phyloP scores from a whole-genome alignment of 1,284 basidiomycete species.

The Ustilago tritici region DNA sequence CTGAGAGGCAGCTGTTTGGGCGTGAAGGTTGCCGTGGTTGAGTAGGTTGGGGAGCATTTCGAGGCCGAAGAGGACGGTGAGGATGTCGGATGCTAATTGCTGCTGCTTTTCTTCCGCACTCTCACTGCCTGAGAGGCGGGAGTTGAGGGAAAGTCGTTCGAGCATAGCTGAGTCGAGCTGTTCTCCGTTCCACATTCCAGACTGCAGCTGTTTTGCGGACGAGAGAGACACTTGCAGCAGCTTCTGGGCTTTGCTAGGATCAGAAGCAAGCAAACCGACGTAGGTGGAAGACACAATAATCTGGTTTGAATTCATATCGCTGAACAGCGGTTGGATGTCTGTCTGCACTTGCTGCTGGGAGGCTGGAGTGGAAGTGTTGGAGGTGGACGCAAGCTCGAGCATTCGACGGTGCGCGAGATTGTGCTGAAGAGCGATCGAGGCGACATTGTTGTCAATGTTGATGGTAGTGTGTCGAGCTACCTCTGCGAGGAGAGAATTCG shows the following conservation, averaged over 20 bases:
- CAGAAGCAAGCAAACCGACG: not conserved
- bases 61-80: slow-evolving; percentile 30
- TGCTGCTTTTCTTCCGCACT: slow-evolving; percentile 5
- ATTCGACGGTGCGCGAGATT: slow-evolving; percentile 33
- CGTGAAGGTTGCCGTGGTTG: slow-evolving; percentile 24
- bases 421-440: slow-evolving; percentile 25
- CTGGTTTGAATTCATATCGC: slow-evolving; percentile 39
- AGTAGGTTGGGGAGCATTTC: slow-evolving; percentile 32
- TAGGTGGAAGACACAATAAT: slow-evolving; percentile 26
- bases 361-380: not conserved
- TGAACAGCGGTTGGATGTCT: slow-evolving; percentile 28
- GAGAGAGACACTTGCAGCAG: slow-evolving; percentile 5
- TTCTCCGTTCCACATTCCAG: slow-evolving; percentile 16
- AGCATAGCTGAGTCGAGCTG: slow-evolving; percentile 7
- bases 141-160: slow-evolving; percentile 8
- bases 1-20: slow-evolving; percentile 27
- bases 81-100: slow-evolving; percentile 32
- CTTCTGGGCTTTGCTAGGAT: slow-evolving; percentile 16
- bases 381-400: slow-evolving; percentile 17
- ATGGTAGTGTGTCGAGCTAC: slow-evolving; percentile 17
- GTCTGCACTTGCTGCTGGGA: slow-evolving; percentile 14
- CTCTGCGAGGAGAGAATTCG: slow-evolving; percentile 27
- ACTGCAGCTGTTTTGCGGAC: slow-evolving; percentile 17
- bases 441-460: slow-evolving; percentile 38
- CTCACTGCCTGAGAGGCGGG: slow-evolving; percentile 16